phyloP scores from a whole-genome alignment of 306 rosid species.

The Acacia melanoxylon region DNA sequence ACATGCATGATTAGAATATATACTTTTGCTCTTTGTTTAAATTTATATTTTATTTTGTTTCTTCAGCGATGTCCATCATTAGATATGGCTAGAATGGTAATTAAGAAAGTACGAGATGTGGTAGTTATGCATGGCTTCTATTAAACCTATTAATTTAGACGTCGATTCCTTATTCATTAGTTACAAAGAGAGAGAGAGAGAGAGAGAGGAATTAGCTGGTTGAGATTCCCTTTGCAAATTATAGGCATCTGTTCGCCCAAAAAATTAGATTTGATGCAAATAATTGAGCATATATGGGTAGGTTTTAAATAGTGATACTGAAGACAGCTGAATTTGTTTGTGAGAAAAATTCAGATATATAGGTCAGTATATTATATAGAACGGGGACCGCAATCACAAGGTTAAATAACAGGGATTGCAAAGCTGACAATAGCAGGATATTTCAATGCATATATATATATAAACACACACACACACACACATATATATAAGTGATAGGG shows the following conservation, averaged over 20 bases:
- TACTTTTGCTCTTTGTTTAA: not conserved
- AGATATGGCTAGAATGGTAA: not conserved
- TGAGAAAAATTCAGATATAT: not conserved
- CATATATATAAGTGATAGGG: not conserved
- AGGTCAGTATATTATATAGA: not conserved
- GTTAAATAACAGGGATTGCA: not conserved
- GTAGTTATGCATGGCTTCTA: not conserved
- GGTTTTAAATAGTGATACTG: not conserved
- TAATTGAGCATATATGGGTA: not conserved
- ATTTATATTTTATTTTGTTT: not conserved
- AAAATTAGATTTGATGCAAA: not conserved
- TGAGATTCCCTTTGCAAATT: not conserved
- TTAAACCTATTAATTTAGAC: not conserved
- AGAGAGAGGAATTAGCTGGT: not conserved
- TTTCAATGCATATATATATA: not conserved
- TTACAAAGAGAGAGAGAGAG: not conserved
- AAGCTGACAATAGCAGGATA: not conserved
- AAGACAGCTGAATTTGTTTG: not conserved
- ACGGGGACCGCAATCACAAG: not conserved
- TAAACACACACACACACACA: not conserved
- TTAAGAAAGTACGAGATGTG: not conserved
- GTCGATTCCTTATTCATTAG: not conserved
- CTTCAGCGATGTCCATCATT: not conserved
- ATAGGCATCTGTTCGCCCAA: not conserved
- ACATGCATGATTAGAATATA: not conserved